Evolutionary conservation across 2,329 filamentous ascomycete species (phyloP), one percentile per base, ranked within the genome.

Genomic region (Atkinsonella hypoxylon): DNA sequence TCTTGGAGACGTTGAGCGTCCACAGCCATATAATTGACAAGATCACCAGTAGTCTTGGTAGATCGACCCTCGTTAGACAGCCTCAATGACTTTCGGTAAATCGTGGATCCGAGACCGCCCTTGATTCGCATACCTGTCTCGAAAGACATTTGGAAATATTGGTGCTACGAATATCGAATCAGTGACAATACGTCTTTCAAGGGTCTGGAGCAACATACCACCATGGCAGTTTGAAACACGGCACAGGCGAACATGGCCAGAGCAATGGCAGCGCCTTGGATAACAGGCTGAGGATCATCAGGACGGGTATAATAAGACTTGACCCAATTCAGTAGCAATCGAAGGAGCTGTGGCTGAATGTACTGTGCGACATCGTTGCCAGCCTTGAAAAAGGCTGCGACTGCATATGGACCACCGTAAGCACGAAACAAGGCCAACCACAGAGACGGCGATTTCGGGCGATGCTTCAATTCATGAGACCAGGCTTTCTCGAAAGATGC

Each of bases 11-110:
- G 85, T 68, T 98, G 93, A 13, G 91, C 91, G 64, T 98, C 93
- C 10, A 98, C 91, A 44, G 94, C 93, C 91, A 98, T 98, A 69
- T 95, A 93, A 64, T 98, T 98, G 65, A 98, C 93, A 62, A 98
- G 97, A 62, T 98, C 94, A 51, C 93, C 93, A 0, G 93, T 98
- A 0, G 88, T 87, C 70, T 97, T 96, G 43, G 82, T 70, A 2
- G 89, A 79, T 49, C 91, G 81, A 9, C 93, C 93, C 69, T 98
- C 93, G 60, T 95, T 97, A 5, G 91, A 97, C 17, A 98, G 75
- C 56, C 81, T 84, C 55, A 97, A 76, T 0, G 90, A 86, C 70
- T 98, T 98, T 53, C 83, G 79, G 67, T 98, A 98, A 56, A 98
- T 97, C 52, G 89, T 81, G 1, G 91, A 86, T 7, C 88, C 91